Evolutionary conservation across 2,329 filamentous ascomycete genomes (phyloP), one percentile per base, ranked within the genome.

Genomic region (Aureobasidium sp.): DNA sequence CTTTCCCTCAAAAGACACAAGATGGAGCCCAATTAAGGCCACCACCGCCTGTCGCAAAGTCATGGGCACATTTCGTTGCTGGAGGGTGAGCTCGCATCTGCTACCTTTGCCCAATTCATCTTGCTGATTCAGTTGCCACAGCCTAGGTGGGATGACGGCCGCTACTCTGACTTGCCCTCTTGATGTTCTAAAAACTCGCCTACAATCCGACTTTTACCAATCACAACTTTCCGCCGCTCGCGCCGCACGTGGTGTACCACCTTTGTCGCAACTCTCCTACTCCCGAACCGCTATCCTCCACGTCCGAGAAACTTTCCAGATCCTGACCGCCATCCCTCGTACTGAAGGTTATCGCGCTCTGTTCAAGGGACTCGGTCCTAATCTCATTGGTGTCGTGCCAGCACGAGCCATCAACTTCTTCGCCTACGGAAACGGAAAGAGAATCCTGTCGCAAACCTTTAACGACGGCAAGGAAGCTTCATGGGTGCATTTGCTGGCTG

Each of bases 141-240:
- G 92, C 46, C 77, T 90, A 59, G 92, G 92, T 68, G 92, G 92
- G 68, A 95, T 96, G 87, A 92, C 90, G 20, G 88, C 93, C 12
- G 90, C 93, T 27, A 87, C 89, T n/a, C 77, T 97, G n/a, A 97
- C 93, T 1, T 92, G 91, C 9, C 93, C 93, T 26, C 87, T 97
- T 64, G 93, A 97, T 72, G 92, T 97, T 36, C 83, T 97, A 56
- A 96, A 96, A 75, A 97, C 93, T 12, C 86, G 93, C 39, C 81
- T 97, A 3, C 93, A 97, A 74, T 95, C 91, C 70, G 92, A 96
- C 72, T 95, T 95, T 74, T 97, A 97, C 80, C 90, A 96, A 74
- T 82, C 86, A 9, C 90, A 96, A 75, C 82, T 96, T 50, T 82
- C 82, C 34, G 84, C 87, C 17, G 82, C 84, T 9, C 84, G 89